Base-by-base conservation (phyloP, 768 basidiomycete genomes). In the Xerocomus brunneocitrinus region DNA sequence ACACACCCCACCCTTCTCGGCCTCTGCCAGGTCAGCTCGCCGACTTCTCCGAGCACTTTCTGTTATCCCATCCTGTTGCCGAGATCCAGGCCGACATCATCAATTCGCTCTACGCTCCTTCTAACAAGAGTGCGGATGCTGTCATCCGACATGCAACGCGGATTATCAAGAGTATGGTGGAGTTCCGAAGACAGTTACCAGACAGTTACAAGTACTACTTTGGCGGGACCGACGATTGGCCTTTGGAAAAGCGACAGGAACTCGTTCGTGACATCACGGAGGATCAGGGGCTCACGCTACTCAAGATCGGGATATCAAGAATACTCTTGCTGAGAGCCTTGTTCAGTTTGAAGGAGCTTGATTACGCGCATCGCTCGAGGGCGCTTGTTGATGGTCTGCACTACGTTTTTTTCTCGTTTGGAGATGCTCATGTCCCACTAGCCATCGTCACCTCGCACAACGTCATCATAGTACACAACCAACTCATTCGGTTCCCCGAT, bases 31-130 rank as follows among this genome's bases (percentile, higher is more conserved):
- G 63, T 41, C 67, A 68, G 41, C 60, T 43, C 8, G 47, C 53
- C 27, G 82, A 87, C 47, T 81, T 86, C 58, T 89, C 88, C 3
- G 87, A 89, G 61, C 89, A 92, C 65, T 92, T 91, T 65, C 77
- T 86, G 49, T 74, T 84, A 25, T 89, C 87, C 19, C 80, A 84
- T 49, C 83, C 87, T 8, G 76, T 92, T 43, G 84, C 84, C 24
- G 87, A 89, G 58, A 89, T 93, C 53, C 91, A 93, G 58, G 91
- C 90, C 4, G 91, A 92, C 57, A 89, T 93, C 55, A 88, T 92
- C 74, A 89, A 89, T 65, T 89, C 88, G 9, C 76, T 93, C 8
- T 93, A 92, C 63, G 77, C 82, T 8, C 90, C 91, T 1, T 82
- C 83, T n/a, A 78, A 77, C 44, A 85, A 87, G 68, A 78, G 76